These are phyloP conservation scores for Talaromyces sp. DNA, from an alignment of 2,329 filamentous ascomycete genomes.

Conservation along the genomic window DNA sequence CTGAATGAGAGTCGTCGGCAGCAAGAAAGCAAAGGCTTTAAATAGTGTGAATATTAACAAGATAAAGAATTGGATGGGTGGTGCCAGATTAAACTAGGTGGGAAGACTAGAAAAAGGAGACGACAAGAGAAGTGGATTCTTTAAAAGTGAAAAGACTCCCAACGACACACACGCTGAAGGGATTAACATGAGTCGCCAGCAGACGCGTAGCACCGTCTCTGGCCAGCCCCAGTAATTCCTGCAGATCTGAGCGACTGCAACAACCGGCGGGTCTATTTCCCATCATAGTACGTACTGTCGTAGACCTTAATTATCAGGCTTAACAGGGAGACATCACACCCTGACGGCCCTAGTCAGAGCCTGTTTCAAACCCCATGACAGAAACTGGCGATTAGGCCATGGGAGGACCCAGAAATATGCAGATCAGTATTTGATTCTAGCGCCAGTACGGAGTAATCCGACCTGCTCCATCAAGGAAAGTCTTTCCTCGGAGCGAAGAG, in stretches of 20 bases:
- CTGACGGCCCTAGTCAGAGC: not conserved
- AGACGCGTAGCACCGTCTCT: not conserved
- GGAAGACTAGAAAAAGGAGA: not conserved
- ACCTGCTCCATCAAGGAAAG: not conserved
- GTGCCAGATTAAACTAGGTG: not conserved
- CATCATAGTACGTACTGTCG: not conserved
- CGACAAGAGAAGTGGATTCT: not conserved
- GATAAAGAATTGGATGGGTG: not conserved
- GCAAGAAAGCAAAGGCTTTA: not conserved
- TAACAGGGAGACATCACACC: not conserved
- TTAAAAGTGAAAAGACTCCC: not conserved
- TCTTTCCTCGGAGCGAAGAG: not conserved
- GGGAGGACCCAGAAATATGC: not conserved
- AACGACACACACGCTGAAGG: not conserved
- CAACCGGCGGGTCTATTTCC: not conserved
- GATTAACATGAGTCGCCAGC: not conserved
- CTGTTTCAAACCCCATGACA: not conserved
- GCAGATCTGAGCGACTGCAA: not conserved
- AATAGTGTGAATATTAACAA: not conserved
- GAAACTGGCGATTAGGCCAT: not conserved
- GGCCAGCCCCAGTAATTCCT: not conserved
- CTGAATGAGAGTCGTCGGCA: not conserved
- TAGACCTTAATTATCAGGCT: not conserved
- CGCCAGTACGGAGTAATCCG: not conserved
- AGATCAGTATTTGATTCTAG: not conserved